Conservation (phyloP, 139 green algal genomes). For the Coelastrella sp. region DNA sequence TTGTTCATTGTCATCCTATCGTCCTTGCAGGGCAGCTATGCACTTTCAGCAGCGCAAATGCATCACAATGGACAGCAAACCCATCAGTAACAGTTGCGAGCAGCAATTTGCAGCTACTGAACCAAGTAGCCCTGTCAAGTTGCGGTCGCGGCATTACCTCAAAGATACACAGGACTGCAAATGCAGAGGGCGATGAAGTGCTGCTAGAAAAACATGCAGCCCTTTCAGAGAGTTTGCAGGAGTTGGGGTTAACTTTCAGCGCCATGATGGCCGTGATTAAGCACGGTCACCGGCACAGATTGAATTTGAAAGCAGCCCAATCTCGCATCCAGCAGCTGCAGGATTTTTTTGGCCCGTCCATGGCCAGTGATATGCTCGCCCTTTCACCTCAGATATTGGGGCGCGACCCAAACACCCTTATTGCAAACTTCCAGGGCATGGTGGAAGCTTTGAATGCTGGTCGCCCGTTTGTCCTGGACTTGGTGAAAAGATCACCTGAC, state of each 20-base stretch:
- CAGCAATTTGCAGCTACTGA: background rate
- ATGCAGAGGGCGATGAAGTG: background rate
- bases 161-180: background rate
- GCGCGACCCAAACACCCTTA: background rate
- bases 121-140: too few species aligned
- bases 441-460: background rate
- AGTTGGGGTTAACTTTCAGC: background rate
- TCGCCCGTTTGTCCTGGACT: background rate
- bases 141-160: slow-evolving; percentile 3
- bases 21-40: too few species aligned
- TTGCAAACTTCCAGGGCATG: background rate
- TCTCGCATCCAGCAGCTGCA: background rate
- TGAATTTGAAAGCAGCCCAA: background rate
- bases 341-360: background rate
- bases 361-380: background rate
- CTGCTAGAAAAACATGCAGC: slow-evolving; percentile 12
- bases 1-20: too few species aligned
- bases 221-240: background rate
- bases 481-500: background rate
- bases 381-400: background rate
- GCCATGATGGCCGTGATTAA: background rate
- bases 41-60: too few species aligned
- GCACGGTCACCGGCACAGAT: background rate
- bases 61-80: background rate
- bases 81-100: background rate